Evolutionary conservation across 495 filamentous ascomycete genomes (phyloP), one percentile per base, ranked within the genome.

Genomic region (Penicillium arizonense): DNA sequence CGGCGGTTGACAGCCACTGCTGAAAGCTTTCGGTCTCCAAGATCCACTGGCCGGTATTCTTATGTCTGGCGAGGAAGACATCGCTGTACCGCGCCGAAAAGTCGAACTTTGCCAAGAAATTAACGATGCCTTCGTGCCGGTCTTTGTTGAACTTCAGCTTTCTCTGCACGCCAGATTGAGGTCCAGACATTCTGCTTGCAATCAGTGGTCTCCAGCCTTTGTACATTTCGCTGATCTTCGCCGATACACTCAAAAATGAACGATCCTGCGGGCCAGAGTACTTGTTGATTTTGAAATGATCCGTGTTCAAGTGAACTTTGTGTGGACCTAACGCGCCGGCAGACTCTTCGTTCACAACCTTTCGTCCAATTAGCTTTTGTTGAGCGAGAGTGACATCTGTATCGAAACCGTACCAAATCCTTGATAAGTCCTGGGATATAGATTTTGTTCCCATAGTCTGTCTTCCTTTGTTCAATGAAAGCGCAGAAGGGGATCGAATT

Each of bases 211-310:
- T 36, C 44, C 44, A 47, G n/a, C 36, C 36, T 34, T 16, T 36
- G n/a, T 36, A 47, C 44, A 47, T 47, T 12, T 36, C 44, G 16
- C 23, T 47, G 18, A 47, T 47, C 20, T 47, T 14, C 7, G 44
- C 14, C 2, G 44, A 47, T 4, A 47, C 44, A n/a, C 30, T 36
- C 14, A 36, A 13, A 10, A 36, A 47, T 2, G 44, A 47, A 24
- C 44, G 44, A 26, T 47, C 44, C 10, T 35, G 32, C 4, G 44
- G 44, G 7, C 44, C 44, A 13, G 44, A 21, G 23, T n/a, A 47
- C 18, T 47, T 47, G 44, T 47, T 47, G 16, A 47, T 47, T 36
- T 47, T 47, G 32, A 47, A 47, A 34, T 47, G 44, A 47, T 47
- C 44, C 2, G 44, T 47, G 18, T 47, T 47, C 32, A 47, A 14